phyloP scores from a whole-genome alignment of 305 asterid species.

The Fraxinus albicans region DNA sequence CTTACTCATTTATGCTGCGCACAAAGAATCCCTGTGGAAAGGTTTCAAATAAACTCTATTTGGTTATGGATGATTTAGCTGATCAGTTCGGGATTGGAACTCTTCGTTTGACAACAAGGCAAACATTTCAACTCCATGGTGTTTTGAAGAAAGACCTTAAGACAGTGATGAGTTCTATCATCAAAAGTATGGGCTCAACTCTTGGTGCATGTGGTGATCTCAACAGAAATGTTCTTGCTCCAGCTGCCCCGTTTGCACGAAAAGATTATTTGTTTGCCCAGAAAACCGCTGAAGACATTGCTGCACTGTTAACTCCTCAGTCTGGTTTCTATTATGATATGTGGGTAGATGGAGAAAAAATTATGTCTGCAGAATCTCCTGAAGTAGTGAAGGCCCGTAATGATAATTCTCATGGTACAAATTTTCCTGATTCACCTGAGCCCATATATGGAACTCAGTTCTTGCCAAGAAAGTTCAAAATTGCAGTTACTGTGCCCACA shows the following conservation, averaged over 20 bases:
- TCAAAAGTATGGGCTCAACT: conserved; percentile 84
- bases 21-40: conserved; percentile 96
- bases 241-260: conserved; percentile 68
- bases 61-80: conserved; percentile 92
- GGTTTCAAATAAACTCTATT: conserved; percentile 84
- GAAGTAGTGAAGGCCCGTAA: conserved; percentile 84
- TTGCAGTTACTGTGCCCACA: conserved; percentile 88
- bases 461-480: conserved; percentile 95
- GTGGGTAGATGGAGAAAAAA: conserved; percentile 94
- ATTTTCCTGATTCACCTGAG: conserved; percentile 85
- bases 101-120: conserved; percentile 94
- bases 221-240: conserved; percentile 91
- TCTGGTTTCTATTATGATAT: conserved; percentile 95
- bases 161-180: conserved; percentile 89
- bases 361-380: conserved; percentile 79
- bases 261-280: conserved; percentile 92
- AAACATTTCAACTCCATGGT: conserved; percentile 95
- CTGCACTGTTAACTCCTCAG: conserved; percentile 91
- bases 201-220: conserved; percentile 98
- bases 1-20: conserved; percentile 97
- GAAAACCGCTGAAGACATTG: conserved; percentile 91
- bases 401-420: conserved; percentile 89
- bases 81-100: conserved; percentile 91
- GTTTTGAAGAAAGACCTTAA: conserved; percentile 82
- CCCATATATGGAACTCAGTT: conserved; percentile 97